Conservation (phyloP, 2,329 filamentous ascomycete genomes). For the Pseudogymnoascus verrucosus region DNA sequence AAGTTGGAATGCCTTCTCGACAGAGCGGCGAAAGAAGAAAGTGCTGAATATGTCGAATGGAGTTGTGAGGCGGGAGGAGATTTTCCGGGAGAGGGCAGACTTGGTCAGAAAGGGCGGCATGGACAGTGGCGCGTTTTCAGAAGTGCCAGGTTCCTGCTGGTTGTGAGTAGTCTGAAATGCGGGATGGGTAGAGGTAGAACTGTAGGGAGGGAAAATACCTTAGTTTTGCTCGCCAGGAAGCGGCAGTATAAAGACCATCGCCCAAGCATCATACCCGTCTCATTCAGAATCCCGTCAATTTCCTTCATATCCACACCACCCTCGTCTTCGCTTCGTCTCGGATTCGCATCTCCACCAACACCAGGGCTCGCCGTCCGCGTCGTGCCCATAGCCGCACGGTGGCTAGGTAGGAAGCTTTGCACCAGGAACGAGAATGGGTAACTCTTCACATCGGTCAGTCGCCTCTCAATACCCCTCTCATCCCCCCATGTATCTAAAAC, state of each 20-base stretch:
- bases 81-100: slow-evolving; percentile 74
- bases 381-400: slow-evolving; percentile 51
- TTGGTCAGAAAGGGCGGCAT: slow-evolving; percentile 68
- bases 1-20: slow-evolving; percentile 95
- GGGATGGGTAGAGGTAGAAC: slow-evolving; percentile 18
- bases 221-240: slow-evolving; percentile 81
- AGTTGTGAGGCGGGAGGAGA: slow-evolving; percentile 61
- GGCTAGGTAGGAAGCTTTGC: slow-evolving; percentile 77
- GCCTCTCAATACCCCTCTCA: slow-evolving; percentile 74
- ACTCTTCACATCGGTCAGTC: slow-evolving; percentile 89
- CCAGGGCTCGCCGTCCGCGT: slow-evolving; percentile 72
- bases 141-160: slow-evolving; percentile 41
- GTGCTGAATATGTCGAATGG: slow-evolving; percentile 90
- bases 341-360: slow-evolving; percentile 40
- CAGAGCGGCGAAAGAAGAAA: slow-evolving; percentile 92
- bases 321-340: slow-evolving; percentile 73
- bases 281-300: slow-evolving; percentile 76
- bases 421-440: slow-evolving; percentile 97
- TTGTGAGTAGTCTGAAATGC: slow-evolving; percentile 22
- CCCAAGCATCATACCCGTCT: slow-evolving; percentile 85
- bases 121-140: slow-evolving; percentile 49
- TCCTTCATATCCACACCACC: slow-evolving; percentile 94
- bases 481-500: slow-evolving; percentile 94
- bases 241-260: slow-evolving; percentile 88
- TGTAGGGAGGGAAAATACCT: slow-evolving; percentile 43